Evolutionary conservation across 192 early-diverging fungal species (phyloP).

Genomic region (Podila minutissima): DNA sequence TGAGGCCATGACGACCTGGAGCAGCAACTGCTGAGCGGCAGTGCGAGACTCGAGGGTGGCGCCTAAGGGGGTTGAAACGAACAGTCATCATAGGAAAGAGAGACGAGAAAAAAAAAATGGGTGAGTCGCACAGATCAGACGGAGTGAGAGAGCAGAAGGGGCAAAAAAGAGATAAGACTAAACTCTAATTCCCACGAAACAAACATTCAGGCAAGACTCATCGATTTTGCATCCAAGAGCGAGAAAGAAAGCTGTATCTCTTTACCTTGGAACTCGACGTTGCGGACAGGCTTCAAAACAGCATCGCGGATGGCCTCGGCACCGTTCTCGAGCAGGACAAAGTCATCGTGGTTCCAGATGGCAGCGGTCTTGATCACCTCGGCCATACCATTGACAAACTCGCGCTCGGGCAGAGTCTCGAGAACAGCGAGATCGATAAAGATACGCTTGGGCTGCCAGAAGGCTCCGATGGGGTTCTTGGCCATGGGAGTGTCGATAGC

Average conservation of each 20-base stretch:
- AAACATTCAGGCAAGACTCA: neutral
- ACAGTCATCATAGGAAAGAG: neutral
- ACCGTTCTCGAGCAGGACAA: conserved; percentile 88
- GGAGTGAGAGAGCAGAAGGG: no score
- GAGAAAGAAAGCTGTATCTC: neutral
- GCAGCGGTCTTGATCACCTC: conserved; percentile 99
- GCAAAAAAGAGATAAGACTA: neutral
- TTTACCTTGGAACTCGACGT: conserved; percentile 58
- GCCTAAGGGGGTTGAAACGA: conserved; percentile 40
- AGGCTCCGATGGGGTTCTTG: conserved; percentile 95
- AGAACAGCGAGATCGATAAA: conserved; percentile 92
- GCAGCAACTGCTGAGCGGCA: conserved; percentile 69
- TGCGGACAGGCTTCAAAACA: conserved; percentile 60
- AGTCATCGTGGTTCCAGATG: conserved; percentile 90
- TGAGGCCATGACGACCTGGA: conserved; percentile 88
- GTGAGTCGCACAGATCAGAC: conserved; percentile 5
- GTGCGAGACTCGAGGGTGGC: conserved; percentile 69
- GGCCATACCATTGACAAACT: conserved; percentile 97
- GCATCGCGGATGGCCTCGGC: conserved; percentile 83
- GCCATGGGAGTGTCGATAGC: conserved; percentile 96
- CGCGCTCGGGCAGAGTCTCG: conserved; percentile 85
- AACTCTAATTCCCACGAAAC: neutral
- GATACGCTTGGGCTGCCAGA: conserved; percentile 95
- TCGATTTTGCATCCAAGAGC: neutral
- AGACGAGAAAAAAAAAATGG: neutral